Evolutionary conservation across 1,139 yeast species (phyloP), one percentile per base, ranked within the genome.

Genomic region (Insectozyma bohioensis): DNA sequence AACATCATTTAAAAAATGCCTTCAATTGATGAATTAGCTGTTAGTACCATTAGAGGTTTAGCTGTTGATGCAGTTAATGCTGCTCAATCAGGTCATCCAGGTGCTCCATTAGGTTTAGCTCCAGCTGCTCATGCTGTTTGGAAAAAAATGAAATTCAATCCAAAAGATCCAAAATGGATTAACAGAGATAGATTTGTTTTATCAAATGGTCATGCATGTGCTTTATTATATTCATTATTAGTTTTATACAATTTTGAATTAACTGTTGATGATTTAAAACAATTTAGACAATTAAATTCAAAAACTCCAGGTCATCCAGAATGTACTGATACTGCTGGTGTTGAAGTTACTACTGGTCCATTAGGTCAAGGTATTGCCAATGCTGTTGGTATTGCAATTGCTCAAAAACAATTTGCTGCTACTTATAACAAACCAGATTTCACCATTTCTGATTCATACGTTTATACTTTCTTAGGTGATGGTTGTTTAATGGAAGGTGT

Each of bases 401-500:
- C 97, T 42, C 95, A 87, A 68, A 80, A 81, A 48, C 94, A 90
- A 65, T 70, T 87, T 44, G 96, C 94, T 48, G 95, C 97, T 45
- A 82, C 84, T 48, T 92, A 82, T 79, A 90, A 92, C 83, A 86
- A 84, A 74, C 95, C 95, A 49, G 85, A 75, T 52, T 77, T 65
- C 66, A 67, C 75, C 35, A 53, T 86, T 45, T 75, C 87, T 40
- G 86, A 87, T 69, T 78, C 79, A 61, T 78, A 72, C 75, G 80
- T 88, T 47, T 92, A 81, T 66, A 63, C 71, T 47, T 82, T 94
- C 73, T 69, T 87, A 45, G 99, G 99, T 69, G 99, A 92, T 56
- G 99, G 98, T 51, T 94, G 98, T 73, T 75, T 92, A 75, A 85
- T 84, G 92, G 99, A 92, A 74, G 99, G 99, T 77, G 88, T 92